phyloP scores from a whole-genome alignment of 305 asterid genomes.

The Fraxinus greggii region DNA sequence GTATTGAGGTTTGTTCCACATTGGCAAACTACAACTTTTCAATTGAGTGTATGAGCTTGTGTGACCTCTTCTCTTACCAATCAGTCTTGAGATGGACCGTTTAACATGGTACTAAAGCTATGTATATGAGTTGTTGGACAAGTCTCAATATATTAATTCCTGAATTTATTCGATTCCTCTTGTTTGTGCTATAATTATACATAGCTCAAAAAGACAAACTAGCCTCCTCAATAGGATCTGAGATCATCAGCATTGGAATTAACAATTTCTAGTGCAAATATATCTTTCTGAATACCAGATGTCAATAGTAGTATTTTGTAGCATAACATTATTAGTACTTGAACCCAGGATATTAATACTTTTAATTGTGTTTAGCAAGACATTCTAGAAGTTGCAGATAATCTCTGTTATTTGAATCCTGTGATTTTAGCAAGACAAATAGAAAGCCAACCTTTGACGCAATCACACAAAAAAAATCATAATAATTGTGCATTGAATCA shows the following conservation, averaged over 20 bases:
- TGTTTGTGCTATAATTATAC: not conserved
- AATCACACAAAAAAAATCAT: not conserved
- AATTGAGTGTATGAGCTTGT: not conserved
- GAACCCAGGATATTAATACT: not conserved
- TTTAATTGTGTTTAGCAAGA: not conserved
- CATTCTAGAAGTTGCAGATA: not conserved
- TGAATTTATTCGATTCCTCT: not conserved
- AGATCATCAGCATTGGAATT: not conserved
- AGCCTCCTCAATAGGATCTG: not conserved
- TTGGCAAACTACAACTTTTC: not conserved
- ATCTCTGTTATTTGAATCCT: not conserved
- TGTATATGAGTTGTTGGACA: not conserved
- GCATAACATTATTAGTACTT: not conserved
- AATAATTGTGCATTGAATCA: not conserved
- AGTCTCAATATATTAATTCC: not conserved
- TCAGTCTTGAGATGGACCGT: not conserved
- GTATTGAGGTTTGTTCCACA: not conserved
- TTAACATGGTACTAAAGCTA: not conserved
- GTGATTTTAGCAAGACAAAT: not conserved
- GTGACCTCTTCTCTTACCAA: not conserved
- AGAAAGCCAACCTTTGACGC: not conserved
- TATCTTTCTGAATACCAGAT: not conserved
- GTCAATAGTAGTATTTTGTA: not conserved
- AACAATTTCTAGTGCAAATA: not conserved
- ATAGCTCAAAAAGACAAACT: not conserved